Percentiles rank a stretch among this genome's conserved stretches.
phyloP scores from a whole-genome alignment of 495 filamentous ascomycete genomes.

The Cryomyces minteri region DNA sequence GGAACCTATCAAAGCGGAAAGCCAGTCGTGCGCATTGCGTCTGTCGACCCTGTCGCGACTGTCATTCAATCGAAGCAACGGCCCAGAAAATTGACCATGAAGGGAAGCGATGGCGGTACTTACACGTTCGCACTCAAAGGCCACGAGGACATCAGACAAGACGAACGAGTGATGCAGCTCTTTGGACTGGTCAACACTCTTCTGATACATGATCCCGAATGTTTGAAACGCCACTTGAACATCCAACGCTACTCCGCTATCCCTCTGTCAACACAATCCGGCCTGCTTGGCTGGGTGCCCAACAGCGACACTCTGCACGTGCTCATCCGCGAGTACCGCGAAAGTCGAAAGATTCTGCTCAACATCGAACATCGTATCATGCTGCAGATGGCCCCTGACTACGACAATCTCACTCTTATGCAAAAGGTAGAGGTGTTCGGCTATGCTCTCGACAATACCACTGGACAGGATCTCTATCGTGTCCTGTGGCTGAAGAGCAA shows the following conservation, averaged over 20 bases:
- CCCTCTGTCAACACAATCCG: conserved; percentile 87
- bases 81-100: conserved; percentile 71
- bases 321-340: conserved; percentile 90
- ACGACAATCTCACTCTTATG: conserved; percentile 96
- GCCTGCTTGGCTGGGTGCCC: conserved; percentile 89
- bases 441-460: conserved; percentile 97
- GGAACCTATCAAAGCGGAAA: conserved; percentile 86
- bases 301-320: conserved; percentile 95
- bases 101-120: conserved; percentile 67
- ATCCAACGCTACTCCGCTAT: conserved; percentile 92
- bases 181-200: conserved; percentile 94
- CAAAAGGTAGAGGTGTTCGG: conserved; percentile 99
- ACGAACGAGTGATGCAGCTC: conserved; percentile 97
- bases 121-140: conserved; percentile 89
- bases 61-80: conserved; percentile 96
- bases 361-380: conserved; percentile 99
- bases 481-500: conserved; percentile 98
- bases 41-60: conserved; percentile 71
- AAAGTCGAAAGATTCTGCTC: conserved; percentile 87
- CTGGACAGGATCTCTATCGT: conserved; percentile 92
- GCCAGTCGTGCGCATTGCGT: conserved; percentile 66
- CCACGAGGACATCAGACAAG: conserved; percentile 95
- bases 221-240: conserved; percentile 87
- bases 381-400: conserved; percentile 98
- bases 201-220: conserved; percentile 79